Evolutionary conservation across 768 basidiomycete genomes (phyloP), one percentile per base, ranked within the genome.

Genomic region (Leccinum boreale): DNA sequence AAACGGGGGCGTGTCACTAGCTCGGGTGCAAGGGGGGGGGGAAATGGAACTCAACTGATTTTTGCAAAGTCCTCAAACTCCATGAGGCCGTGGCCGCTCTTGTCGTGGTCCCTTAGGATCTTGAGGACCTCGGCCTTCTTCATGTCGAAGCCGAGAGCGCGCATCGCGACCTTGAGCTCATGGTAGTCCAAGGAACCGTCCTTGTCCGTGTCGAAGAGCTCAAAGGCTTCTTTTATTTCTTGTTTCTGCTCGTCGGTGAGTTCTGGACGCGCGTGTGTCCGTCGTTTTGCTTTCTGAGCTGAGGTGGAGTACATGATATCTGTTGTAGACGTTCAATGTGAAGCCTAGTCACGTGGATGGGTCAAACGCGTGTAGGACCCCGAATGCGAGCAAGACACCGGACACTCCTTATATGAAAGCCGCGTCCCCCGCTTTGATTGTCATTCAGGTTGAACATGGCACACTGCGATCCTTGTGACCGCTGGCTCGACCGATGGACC

Each of bases 41-140:
- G 35, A 46, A 8, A 24, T 1, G 26, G 49, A 6, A 79, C 81
- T 79, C 77, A 67, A 92, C 96, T 95, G 70, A 98, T 93, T 79
- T 90, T 92, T 19, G 89, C 86, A 68, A 99, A 99, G 65, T 92
- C 92, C 48, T 93, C 92, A 67, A 89, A 96, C 55, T 91, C 90
- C 87, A 98, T 96, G 59, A 94, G 75, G 7, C 85, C 85, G 59
- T 85, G 84, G 2, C 87, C 89, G 3, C 85, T 84, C 76, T 91
- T 90, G 73, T 94, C 92, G 63, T 94, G 86, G 68, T 98, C 96
- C 28, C 94, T 79, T 53, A 99, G 78, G 28, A 98, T 81, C 73
- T 98, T 98, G 64, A 99, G 77, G 45, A 99, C 95, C 73, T 99
- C 97, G 0, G 93, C 93, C 77, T 98, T 99, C 80, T 98, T 98